These are phyloP conservation scores for Elsinoe fawcettii DNA, from an alignment of 2,329 filamentous ascomycete species.

Conservation along the genomic window DNA sequence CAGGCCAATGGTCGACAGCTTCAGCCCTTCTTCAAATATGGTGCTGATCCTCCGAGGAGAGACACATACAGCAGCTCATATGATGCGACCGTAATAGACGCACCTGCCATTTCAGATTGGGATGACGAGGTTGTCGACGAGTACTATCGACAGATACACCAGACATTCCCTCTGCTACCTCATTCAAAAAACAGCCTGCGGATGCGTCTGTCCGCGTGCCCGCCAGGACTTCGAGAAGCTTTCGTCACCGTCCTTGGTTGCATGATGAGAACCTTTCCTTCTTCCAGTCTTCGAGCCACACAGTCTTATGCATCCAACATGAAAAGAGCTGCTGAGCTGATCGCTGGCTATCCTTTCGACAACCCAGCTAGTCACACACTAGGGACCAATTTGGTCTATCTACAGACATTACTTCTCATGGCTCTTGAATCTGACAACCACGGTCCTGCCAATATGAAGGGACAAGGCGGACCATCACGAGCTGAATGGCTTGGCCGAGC, in stretches of 20 bases:
- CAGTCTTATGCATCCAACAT: conserved; percentile 30
- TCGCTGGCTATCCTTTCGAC: conserved; percentile 40
- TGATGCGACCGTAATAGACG: conserved; percentile 22
- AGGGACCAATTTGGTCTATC: conserved; percentile 46
- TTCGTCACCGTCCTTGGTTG: conserved; percentile 57
- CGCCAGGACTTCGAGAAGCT: conserved; percentile 51
- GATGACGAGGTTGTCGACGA: conserved; percentile 39
- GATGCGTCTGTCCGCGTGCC: conserved; percentile 49
- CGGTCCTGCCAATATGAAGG: conserved; percentile 40
- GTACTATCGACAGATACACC: conserved; percentile 59
- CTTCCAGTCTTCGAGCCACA: conserved; percentile 29
- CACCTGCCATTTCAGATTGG: conserved; percentile 33
- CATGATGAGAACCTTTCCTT: conserved; percentile 49
- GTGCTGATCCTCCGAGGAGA: conserved; percentile 23
- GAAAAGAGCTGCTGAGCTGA: conserved; percentile 37
- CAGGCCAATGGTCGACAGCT: conserved; percentile 12
- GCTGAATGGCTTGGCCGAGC: conserved; percentile 56
- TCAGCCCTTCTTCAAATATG: conserved; percentile 29
- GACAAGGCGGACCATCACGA: conserved; percentile 42
- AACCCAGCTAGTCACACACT: conserved; percentile 34
- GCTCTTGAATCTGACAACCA: conserved; percentile 57
- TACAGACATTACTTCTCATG: conserved; percentile 60
- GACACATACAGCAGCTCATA: conserved; percentile 26
- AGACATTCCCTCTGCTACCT: conserved; percentile 59
- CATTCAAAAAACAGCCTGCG: conserved; percentile 50